Conservation (phyloP, 139 green algal species). For the Chlamydomonas incerta region DNA sequence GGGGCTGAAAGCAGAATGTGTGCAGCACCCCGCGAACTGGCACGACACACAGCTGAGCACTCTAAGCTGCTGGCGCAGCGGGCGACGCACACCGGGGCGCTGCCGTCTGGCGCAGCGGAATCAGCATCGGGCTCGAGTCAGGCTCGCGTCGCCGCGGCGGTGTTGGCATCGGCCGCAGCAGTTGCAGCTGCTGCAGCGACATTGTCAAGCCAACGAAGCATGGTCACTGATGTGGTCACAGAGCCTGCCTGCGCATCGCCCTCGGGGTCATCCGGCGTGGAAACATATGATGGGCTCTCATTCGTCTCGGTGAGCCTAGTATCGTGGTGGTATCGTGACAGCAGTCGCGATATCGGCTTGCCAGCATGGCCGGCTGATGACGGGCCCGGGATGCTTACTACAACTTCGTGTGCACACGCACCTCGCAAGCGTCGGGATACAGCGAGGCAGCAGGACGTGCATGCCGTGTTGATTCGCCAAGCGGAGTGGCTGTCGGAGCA, state of each 20-base stretch:
- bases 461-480: too few relatives aligned
- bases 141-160: neutral
- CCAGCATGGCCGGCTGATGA: neutral
- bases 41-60: constrained; percentile 29
- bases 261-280: neutral
- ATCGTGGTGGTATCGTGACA: neutral
- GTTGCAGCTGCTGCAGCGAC: neutral
- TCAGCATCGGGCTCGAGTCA: neutral
- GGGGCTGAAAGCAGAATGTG: constrained; percentile 19
- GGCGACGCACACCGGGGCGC: constrained; percentile 22
- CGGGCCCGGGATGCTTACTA: too few relatives aligned
- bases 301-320: constrained; percentile 45
- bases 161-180: constrained; percentile 2
- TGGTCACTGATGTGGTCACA: neutral
- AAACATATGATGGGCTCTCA: constrained; percentile 44
- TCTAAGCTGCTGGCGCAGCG: neutral
- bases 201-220: neutral
- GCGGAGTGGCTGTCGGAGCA: too few relatives aligned
- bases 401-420: too few relatives aligned
- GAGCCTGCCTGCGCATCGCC: constrained; percentile 1
- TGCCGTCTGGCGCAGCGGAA: neutral
- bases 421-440: too few relatives aligned
- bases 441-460: too few relatives aligned
- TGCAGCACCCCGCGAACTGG: constrained; percentile 7
- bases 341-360: neutral